Conservation (phyloP, 1,284 basidiomycete species). For the Apiotrichum siamense region DNA sequence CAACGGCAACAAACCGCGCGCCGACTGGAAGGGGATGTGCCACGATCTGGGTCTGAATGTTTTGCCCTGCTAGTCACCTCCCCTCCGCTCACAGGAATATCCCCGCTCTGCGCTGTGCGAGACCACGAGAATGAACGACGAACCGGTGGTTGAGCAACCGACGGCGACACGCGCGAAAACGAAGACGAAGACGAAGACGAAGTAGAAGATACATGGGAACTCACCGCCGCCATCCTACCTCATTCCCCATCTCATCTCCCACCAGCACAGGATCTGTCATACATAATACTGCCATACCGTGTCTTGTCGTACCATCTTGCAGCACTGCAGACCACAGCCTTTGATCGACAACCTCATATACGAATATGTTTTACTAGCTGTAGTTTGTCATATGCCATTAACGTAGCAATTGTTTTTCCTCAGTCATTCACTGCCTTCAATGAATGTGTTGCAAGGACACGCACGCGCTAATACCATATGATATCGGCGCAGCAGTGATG, state of each 20-base stretch:
- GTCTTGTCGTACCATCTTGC: neutral
- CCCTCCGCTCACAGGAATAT: too few species aligned
- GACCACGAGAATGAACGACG: too few species aligned
- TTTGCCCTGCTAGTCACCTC: conserved; percentile 23
- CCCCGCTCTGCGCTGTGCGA: too few species aligned
- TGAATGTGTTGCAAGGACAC: too few species aligned
- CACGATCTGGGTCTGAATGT: conserved; percentile 39
- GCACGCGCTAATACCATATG: too few species aligned
- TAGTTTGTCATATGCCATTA: conserved; percentile 1
- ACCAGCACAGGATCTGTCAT: too few species aligned
- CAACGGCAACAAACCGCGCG: conserved; percentile 25
- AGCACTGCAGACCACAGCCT: neutral
- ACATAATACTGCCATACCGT: too few species aligned
- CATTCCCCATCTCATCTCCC: too few species aligned
- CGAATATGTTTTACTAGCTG: conserved; percentile 3
- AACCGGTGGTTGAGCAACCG: too few species aligned
- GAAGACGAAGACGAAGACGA: neutral
- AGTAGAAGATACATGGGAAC: neutral
- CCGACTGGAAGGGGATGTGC: conserved; percentile 44
- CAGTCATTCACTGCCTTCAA: too few species aligned
- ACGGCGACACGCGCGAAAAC: neutral
- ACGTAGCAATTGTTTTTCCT: neutral
- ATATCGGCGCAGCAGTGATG: too few species aligned
- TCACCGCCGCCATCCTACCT: too few species aligned
- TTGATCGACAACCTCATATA: neutral